A percentile compares a stretch with the other conserved stretches of the same genome.
Conservation (phyloP, 2,329 filamentous ascomycete species). For the Diaporthe sp. region DNA sequence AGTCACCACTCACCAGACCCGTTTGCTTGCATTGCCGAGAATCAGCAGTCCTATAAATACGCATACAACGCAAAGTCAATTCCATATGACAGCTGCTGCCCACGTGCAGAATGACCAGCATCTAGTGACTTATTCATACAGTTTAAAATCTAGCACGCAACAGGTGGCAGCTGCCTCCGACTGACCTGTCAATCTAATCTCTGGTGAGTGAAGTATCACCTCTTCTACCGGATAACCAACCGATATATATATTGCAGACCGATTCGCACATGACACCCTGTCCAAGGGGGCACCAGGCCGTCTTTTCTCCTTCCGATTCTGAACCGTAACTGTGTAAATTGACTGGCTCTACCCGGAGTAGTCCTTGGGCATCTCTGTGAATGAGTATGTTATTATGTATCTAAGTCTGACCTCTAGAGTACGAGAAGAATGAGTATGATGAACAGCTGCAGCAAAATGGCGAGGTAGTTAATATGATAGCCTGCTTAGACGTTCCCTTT, state of each 20-base stretch:
- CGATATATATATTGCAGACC: background rate
- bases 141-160: background rate
- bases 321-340: constrained; percentile 28
- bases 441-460: too few species aligned
- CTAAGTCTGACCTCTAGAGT: too few species aligned
- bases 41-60: too few species aligned
- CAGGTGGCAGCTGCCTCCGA: background rate
- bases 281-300: background rate
- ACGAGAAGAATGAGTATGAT: too few species aligned
- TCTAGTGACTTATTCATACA: constrained; percentile 9
- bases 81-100: background rate
- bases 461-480: too few species aligned
- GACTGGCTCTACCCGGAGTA: background rate
- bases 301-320: constrained; percentile 8
- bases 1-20: too few species aligned
- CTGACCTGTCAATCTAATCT: background rate
- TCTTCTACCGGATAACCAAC: background rate
- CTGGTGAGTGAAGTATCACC: background rate
- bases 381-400: too few species aligned
- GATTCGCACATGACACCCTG: background rate
- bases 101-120: background rate
- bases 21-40: too few species aligned
- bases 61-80: background rate
- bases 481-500: too few species aligned
- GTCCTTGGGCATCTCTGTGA: too few species aligned